These are phyloP conservation scores for Globisporangium splendens DNA, from an alignment of 352 stramenopile species.

Conservation along the genomic window DNA sequence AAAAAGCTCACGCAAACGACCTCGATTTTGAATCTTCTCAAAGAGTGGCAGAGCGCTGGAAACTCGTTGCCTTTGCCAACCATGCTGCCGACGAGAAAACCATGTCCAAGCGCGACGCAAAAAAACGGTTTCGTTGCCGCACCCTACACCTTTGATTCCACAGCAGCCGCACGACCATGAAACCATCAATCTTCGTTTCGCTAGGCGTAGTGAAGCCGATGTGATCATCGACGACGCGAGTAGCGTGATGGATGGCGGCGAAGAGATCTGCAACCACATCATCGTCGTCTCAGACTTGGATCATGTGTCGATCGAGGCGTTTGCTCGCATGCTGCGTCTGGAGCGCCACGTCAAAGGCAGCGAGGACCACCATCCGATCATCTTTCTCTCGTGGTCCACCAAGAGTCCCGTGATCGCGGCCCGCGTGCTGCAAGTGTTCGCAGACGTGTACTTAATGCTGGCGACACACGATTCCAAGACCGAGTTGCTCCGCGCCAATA, in stretches of 20 bases:
- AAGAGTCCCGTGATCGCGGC: constrained; percentile 19
- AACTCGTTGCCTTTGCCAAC: constrained; percentile 26
- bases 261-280: constrained; percentile 46
- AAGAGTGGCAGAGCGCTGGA: constrained; percentile 35
- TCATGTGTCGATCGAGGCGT: constrained; percentile 33
- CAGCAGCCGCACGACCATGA: background rate
- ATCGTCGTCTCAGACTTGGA: constrained; percentile 60
- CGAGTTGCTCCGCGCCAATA: constrained; percentile 51
- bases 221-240: constrained; percentile 37
- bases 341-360: constrained; percentile 28
- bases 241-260: constrained; percentile 13
- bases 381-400: constrained; percentile 64
- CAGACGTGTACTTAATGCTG: constrained; percentile 59
- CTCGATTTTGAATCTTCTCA: constrained; percentile 38
- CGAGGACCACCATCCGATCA: constrained; percentile 43
- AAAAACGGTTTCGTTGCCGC: no score
- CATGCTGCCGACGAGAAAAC: constrained; percentile 6
- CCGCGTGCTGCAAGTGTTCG: constrained; percentile 33
- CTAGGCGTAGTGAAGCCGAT: constrained; percentile 12
- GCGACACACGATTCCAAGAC: constrained; percentile 47
- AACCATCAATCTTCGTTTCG: constrained; percentile 3
- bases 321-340: constrained; percentile 48
- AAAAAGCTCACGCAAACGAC: constrained; percentile 48
- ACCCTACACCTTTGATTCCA: background rate
- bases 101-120: background rate